phyloP scores from a whole-genome alignment of 306 rosid genomes.

The Dryas drummondii region DNA sequence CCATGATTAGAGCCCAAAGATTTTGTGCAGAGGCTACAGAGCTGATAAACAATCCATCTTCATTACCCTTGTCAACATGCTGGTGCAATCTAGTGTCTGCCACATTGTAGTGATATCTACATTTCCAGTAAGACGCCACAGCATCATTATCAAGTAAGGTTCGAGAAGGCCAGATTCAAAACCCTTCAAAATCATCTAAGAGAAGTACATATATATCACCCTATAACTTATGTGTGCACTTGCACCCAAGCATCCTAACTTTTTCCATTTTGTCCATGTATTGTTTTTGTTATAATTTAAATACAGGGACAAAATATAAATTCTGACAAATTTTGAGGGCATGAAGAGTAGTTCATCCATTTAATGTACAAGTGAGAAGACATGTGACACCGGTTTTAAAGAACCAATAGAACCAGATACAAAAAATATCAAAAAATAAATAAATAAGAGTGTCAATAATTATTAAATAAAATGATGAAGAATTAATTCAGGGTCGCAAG shows the following conservation, averaged over 20 bases:
- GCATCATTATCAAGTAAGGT: background rate
- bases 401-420: background rate
- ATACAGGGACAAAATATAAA: background rate
- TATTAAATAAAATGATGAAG: background rate
- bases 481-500: background rate
- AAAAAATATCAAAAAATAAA: background rate
- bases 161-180: background rate
- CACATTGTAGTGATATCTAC: constrained; percentile 90
- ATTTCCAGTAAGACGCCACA: constrained; percentile 20
- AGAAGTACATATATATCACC: background rate
- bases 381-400: background rate
- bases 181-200: background rate
- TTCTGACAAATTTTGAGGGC: background rate
- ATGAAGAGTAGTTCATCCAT: background rate
- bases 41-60: constrained; percentile 87
- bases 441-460: background rate
- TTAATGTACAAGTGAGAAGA: background rate
- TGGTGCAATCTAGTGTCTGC: constrained; percentile 81
- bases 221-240: background rate
- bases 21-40: constrained; percentile 72
- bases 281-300: background rate
- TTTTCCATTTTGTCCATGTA: background rate
- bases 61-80: constrained; percentile 93
- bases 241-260: background rate
- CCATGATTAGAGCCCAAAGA: constrained; percentile 94